Conservation (phyloP, 352 stramenopile genomes). For the Poterioochromonas sp. region DNA sequence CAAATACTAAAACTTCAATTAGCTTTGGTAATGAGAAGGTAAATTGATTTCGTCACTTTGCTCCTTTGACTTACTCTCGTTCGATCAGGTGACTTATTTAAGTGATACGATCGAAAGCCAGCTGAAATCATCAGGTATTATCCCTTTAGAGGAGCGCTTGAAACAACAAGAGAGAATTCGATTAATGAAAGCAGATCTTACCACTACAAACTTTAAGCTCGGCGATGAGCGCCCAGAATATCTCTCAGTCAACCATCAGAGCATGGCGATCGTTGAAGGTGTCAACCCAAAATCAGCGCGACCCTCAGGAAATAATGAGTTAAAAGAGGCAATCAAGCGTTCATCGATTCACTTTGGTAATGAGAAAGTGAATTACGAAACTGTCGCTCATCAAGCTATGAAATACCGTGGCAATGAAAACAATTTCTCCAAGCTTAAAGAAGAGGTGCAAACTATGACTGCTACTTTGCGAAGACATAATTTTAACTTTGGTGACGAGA, state of each 20-base stretch:
- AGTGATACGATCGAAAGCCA: not conserved
- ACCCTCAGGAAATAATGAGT: not conserved
- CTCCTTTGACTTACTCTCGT: not conserved
- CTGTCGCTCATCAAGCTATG: not conserved
- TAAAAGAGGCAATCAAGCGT: not conserved
- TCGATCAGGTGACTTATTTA: not conserved
- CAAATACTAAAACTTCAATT: constrained; percentile 25
- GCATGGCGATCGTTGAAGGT: not conserved
- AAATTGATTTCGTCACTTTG: not conserved
- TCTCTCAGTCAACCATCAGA: not conserved
- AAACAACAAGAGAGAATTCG: not conserved
- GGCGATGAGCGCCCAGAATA: constrained; percentile 7
- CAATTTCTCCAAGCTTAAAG: constrained; percentile 9
- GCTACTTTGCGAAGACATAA: not conserved
- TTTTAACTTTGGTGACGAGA: constrained; percentile 19
- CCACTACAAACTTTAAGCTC: constrained; percentile 15
- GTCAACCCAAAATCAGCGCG: not conserved
- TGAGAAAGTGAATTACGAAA: constrained; percentile 9
- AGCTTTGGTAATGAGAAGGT: constrained; percentile 19
- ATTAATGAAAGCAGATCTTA: constrained; percentile 9
- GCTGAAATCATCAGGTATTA: not conserved
- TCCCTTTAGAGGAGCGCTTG: not conserved
- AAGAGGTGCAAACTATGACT: not conserved
- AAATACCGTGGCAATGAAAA: not conserved
- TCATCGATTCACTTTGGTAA: constrained; percentile 22